phyloP scores from a whole-genome alignment of 2,329 filamentous ascomycete genomes.

The Cordyceps farinosa region DNA sequence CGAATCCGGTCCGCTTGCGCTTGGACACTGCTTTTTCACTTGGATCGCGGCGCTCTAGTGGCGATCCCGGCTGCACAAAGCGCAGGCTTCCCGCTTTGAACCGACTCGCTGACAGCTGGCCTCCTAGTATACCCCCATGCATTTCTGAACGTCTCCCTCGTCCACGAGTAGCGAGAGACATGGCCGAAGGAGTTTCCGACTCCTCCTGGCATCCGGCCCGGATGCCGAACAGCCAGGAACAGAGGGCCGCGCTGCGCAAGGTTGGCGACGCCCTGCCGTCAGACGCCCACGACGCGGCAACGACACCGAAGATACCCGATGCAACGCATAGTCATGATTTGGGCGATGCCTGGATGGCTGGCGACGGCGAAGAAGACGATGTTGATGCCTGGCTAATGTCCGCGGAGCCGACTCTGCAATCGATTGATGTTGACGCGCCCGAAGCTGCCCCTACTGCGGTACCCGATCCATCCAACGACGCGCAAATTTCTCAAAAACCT shows the following conservation, averaged over 20 bases:
- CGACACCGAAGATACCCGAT: conserved; percentile 6
- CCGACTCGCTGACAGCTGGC: conserved; percentile 4
- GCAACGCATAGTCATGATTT: conserved; percentile 8
- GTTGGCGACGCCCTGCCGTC: background rate
- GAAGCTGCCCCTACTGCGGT: background rate
- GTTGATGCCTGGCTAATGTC: conserved; percentile 24
- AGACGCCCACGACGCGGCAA: background rate
- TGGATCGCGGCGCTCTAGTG: background rate
- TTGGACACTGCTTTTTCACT: background rate
- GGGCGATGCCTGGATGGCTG: conserved; percentile 20
- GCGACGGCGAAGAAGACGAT: conserved; percentile 24
- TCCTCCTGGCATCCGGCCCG: conserved; percentile 41
- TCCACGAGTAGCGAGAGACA: conserved; percentile 26
- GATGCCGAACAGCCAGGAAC: conserved; percentile 33
- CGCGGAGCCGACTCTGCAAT: background rate
- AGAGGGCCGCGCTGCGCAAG: background rate
- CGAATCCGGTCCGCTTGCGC: background rate
- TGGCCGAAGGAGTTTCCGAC: conserved; percentile 36
- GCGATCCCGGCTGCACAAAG: background rate
- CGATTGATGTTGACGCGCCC: background rate
- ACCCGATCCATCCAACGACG: background rate
- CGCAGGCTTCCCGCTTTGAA: background rate
- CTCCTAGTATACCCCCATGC: conserved; percentile 17
- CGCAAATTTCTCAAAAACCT: background rate
- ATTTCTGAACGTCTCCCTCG: conserved; percentile 12